These are phyloP conservation scores for Neurospora africana DNA, from an alignment of 495 filamentous ascomycete species.

Conservation along the genomic window DNA sequence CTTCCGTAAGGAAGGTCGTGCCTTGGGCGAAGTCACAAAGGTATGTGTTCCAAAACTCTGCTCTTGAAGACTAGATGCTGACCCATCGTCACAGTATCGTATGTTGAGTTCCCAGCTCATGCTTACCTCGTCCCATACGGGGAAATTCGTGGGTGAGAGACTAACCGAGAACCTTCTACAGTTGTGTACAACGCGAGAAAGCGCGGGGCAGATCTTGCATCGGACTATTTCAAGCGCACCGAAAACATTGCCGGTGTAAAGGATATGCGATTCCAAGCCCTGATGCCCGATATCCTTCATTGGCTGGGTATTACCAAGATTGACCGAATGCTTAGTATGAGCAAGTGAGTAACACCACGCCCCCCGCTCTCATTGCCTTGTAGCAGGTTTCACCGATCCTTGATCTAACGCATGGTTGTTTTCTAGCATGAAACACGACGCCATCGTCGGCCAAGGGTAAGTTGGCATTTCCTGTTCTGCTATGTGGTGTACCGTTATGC, in stretches of 20 bases:
- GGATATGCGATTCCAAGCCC: slow-evolving; percentile 97
- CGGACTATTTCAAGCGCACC: slow-evolving; percentile 94
- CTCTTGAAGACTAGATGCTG: slow-evolving; percentile 10
- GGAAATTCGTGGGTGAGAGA: neutral
- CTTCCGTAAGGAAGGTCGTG: slow-evolving; percentile 95
- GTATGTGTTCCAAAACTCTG: slow-evolving; percentile 26
- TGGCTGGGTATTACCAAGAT: slow-evolving; percentile 99
- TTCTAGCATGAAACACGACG: slow-evolving; percentile 91
- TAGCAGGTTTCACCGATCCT: neutral
- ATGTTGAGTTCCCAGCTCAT: slow-evolving; percentile 15
- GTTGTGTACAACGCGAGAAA: slow-evolving; percentile 94
- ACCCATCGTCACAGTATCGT: slow-evolving; percentile 33
- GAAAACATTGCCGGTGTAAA: slow-evolving; percentile 97
- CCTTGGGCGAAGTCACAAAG: slow-evolving; percentile 96
- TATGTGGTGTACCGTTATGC: neutral
- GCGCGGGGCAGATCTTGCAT: slow-evolving; percentile 75
- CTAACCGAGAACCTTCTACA: slow-evolving; percentile 23
- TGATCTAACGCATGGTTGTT: slow-evolving; percentile 8
- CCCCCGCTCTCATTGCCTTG: neutral
- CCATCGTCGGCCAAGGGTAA: slow-evolving; percentile 86
- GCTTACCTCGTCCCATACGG: neutral
- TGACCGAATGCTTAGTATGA: slow-evolving; percentile 97
- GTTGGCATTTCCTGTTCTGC: slow-evolving; percentile 11
- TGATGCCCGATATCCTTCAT: slow-evolving; percentile 97
- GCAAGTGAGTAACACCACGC: slow-evolving; percentile 52